Base-by-base conservation (phyloP, 805 yeast genomes). In the Candida coquimbonensis region DNA sequence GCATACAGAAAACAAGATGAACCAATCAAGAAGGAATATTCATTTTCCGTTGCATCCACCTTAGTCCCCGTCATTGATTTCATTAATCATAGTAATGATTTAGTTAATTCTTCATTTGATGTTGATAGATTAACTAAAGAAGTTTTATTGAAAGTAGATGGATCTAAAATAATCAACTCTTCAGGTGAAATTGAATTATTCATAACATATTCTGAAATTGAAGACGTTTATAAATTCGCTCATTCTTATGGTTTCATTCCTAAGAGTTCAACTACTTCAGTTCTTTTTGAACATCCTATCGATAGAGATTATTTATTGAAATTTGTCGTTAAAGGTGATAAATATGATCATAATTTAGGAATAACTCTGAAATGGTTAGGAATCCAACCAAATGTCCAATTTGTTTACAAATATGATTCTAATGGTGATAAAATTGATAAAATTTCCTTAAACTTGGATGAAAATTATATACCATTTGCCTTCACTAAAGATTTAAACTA, bases 51-150 rank as follows among this genome's bases (percentile, higher is more conserved):
- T 6, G 73, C 75, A 42, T 69, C 80, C 0, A 74, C 86, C 0
- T 58, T 83, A 45, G 86, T 83, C 1, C 89, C 91, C 1, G 49
- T 80, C 1, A 53, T 83, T 29, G 91, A 83, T 60, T 83, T 77
- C 68, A 84, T 75, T 7, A 83, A 83, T 57, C 91, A 83, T 57
- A 63, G 66, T 38, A 67, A 66, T 46, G 61, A 58, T 19, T 36
- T 53, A 26, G 64, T 66, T 39, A 81, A 80, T 59, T 76, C 84
- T 0, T 71, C 66, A 52, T 83, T 81, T 61, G 91, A 80, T 54
- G 67, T 77, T n/a, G 83, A 78, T 58, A 61, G 69, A 8, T 31
- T 40, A 0, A 69, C 63, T 5, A 55, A 64, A 5, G 81, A 77
- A 42, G 62, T 78, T 5, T 29, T 78, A 0, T 60, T 80, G 39